A percentile compares a stretch with the other conserved stretches of the same genome.
phyloP scores from a whole-genome alignment of 352 stramenopile species.

The Pythium aphanidermatum region DNA sequence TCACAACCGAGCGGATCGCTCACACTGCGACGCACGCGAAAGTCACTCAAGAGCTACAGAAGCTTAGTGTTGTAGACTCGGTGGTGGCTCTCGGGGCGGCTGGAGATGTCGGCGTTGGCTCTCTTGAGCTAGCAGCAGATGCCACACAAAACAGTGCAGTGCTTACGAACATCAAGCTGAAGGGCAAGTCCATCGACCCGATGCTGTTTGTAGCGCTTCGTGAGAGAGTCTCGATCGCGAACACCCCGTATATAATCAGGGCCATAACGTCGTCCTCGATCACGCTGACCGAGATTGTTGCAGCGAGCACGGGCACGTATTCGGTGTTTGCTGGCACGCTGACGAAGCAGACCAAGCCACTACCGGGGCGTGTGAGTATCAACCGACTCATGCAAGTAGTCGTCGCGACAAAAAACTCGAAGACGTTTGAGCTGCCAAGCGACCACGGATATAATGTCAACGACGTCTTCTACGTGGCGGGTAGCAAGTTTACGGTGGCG shows the following conservation, averaged over 20 bases:
- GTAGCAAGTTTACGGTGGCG: conserved; percentile 29
- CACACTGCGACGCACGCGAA: conserved; percentile 65
- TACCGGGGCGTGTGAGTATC: conserved; percentile 49
- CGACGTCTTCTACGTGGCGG: conserved; percentile 36
- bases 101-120: conserved; percentile 52
- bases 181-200: conserved; percentile 40
- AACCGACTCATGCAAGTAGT: conserved; percentile 37
- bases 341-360: conserved; percentile 37
- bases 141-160: conserved; percentile 22
- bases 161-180: conserved; percentile 39
- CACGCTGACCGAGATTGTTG: conserved; percentile 28
- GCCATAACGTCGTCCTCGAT: conserved; percentile 37
- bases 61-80: conserved; percentile 49
- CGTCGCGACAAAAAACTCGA: conserved; percentile 23
- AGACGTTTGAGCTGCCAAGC: conserved; percentile 33
- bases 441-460: conserved; percentile 29
- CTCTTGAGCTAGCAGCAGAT: conserved; percentile 42
- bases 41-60: conserved; percentile 62
- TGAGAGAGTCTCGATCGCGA: conserved; percentile 39
- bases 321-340: conserved; percentile 39
- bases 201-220: conserved; percentile 56
- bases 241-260: conserved; percentile 30
- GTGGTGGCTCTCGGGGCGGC: conserved; percentile 44
- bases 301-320: conserved; percentile 6
- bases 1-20: conserved; percentile 46